Percentiles rank a stretch among this genome's conserved stretches.
Conservation (phyloP, 768 basidiomycete genomes). For the Xerocomus potaroensis region DNA sequence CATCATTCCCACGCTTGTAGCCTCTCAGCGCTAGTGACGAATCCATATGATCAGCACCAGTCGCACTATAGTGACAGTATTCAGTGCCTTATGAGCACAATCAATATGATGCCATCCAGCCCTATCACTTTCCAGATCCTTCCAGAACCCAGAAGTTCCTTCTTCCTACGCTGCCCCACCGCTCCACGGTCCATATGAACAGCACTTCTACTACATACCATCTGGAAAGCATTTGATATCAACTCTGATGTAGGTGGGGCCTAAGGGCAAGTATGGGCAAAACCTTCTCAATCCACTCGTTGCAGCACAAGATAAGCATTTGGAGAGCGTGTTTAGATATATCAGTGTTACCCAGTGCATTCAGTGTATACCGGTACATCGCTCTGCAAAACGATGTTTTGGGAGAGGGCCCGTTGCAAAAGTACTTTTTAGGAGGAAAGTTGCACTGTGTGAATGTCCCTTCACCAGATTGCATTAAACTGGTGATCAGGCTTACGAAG, state of each 20-base stretch:
- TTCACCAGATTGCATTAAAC: too few species aligned
- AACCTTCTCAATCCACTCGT: conserved; percentile 83
- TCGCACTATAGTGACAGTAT: conserved; percentile 30
- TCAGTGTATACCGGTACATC: conserved; percentile 88
- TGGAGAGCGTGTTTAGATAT: conserved; percentile 89
- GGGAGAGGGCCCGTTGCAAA: conserved; percentile 87
- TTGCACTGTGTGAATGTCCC: too few species aligned
- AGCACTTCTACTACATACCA: conserved; percentile 80
- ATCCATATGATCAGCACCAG: conserved; percentile 40
- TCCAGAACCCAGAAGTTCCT: conserved; percentile 19
- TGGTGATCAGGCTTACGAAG: too few species aligned
- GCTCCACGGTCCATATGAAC: conserved; percentile 18
- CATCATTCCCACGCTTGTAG: too few species aligned
- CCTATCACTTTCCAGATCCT: conserved; percentile 38
- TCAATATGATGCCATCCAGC: conserved; percentile 30
- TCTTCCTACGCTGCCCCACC: conserved; percentile 15
- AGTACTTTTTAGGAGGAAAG: conserved; percentile 97
- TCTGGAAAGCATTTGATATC: conserved; percentile 94
- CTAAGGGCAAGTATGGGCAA: conserved; percentile 80
- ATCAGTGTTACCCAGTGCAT: conserved; percentile 94
- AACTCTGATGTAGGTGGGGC: conserved; percentile 90
- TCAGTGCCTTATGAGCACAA: conserved; percentile 32
- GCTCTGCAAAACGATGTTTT: conserved; percentile 80
- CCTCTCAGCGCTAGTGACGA: too few species aligned
- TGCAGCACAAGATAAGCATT: conserved; percentile 88